Evolutionary conservation across 2,329 filamentous ascomycete genomes (phyloP), one percentile per base, ranked within the genome.

Genomic region (Trichoderma cornu-damae): DNA sequence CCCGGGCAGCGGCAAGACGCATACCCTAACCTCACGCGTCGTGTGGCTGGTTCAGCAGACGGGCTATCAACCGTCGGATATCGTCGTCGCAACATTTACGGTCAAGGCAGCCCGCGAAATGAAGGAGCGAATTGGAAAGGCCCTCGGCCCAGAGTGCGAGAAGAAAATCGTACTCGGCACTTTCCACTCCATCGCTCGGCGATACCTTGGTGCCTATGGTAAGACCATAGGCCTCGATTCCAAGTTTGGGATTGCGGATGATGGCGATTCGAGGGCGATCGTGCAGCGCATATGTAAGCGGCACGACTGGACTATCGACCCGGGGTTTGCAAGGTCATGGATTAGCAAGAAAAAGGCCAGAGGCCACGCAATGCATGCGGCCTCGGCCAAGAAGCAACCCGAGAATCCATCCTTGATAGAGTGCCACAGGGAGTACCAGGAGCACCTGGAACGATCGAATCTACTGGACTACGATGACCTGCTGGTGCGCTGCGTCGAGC

Each of bases 51-150:
- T 96, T 54, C 82, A 86, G 50, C 79, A 88, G 65, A 76, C 83
- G 64, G 83, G 86, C 40, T 83, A 90, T 64, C 81, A 84, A 57
- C 93, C 93, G 66, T 85, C 88, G 75, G 90, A 96, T 74, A 85
- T 97, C 66, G 86, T 99, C 59, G 93, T 96, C 59, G 94, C 93
- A 61, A 97, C 93, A 0, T 99, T 99, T 69, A 99, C 94, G 2
- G 91, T 96, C 70, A 97, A 97, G 71, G 92, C 94, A 1, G 90
- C 92, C 16, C 83, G 78, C 16, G 93, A 97, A 75, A 99, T 99
- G 93, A 90, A 91, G 66, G 85, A 90, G 67, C 84, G 93, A 6
- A 89, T 97, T 57, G 84, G 86, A 0, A 86, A 81, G 59, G 80
- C 89, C n/a, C 79, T 97, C n/a, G 91, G 91, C 1, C 81, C 87